Conservation (phyloP, 1,284 basidiomycete genomes). For the Flammula alnicola region DNA sequence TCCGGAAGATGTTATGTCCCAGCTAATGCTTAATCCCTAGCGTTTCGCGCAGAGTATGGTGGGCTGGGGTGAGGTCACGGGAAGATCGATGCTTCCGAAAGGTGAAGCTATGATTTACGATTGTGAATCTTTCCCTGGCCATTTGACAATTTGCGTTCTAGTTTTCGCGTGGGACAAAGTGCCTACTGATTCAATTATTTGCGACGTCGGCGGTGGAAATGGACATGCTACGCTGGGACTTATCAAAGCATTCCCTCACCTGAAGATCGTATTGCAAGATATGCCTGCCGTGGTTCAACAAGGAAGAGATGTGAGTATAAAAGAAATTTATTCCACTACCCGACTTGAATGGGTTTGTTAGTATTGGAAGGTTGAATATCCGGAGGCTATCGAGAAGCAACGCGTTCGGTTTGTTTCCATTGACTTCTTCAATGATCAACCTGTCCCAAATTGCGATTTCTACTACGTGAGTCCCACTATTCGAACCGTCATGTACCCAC, state of each 20-base stretch:
- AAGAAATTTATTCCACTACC: background rate
- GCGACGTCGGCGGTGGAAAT: slow-evolving; percentile 43
- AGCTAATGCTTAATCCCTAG: slow-evolving; percentile 6
- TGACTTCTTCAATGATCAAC: slow-evolving; percentile 48
- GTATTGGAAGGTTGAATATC: slow-evolving; percentile 37
- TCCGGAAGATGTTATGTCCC: slow-evolving; percentile 6
- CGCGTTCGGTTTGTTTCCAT: slow-evolving; percentile 43
- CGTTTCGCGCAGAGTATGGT: slow-evolving; percentile 35
- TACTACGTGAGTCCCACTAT: slow-evolving; percentile 50
- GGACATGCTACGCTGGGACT: slow-evolving; percentile 48
- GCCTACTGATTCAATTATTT: slow-evolving; percentile 27
- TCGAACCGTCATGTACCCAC: too few relatives aligned
- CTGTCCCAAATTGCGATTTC: slow-evolving; percentile 43
- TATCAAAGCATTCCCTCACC: slow-evolving; percentile 41
- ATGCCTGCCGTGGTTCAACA: slow-evolving; percentile 39
- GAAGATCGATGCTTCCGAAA: slow-evolving; percentile 29
- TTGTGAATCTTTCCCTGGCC: too few relatives aligned
- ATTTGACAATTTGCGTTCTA: background rate
- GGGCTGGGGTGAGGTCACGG: slow-evolving; percentile 32
- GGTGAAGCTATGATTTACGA: too few relatives aligned
- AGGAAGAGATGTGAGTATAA: slow-evolving; percentile 28
- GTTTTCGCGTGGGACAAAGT: slow-evolving; percentile 31
- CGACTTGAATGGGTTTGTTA: background rate
- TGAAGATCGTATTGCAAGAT: slow-evolving; percentile 52
- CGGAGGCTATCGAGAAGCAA: slow-evolving; percentile 36